Evolutionary conservation across 1,284 basidiomycete genomes (phyloP), one percentile per base, ranked within the genome.

Genomic region (Trichosporon sp.): DNA sequence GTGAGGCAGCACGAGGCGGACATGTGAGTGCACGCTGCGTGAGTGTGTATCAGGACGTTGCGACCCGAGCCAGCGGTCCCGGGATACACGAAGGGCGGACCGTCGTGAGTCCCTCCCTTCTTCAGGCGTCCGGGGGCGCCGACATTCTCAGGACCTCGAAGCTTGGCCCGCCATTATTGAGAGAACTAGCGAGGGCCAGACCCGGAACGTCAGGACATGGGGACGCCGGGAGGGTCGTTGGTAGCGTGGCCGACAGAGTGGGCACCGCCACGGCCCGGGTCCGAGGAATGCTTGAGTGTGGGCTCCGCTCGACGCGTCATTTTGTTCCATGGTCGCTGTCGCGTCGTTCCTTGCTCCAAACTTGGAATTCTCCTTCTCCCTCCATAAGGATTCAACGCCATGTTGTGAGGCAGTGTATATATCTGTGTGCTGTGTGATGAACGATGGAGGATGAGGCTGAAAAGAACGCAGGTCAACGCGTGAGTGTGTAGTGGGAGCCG

Each of bases 191-290:
- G 35, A 10, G 8, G 19, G 5, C 51, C 51, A 54, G 43, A n/a
- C 43, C 43, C 43, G 10, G 38, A 12, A 40, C 38, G 38, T 40
- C 38, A 37, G 35, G 35, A 37, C 5, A 37, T 7, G 35, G 8
- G 35, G 5, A 7, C 12, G 38, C 11, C 11, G 38, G 38, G 7
- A 40, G 38, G 35, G 5, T 37, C 12, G 38, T 40, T 40, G 38
- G 38, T 40, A 40, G 38, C 38, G 38, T 11, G 38, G 38, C 19
- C 19, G 10, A 54, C 6, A 19, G 19, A 21, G 3, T 16, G 19
- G 51, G 51, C 51, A 54, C 19, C 51, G 51, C 51, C 51, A 54
- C 8, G 51, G 6, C 8, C 51, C 51, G 51, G 51, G 51, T 54
- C 51, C 51, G 51, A 54, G 51, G 21, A 54, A 26, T 21, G 51